Conservation (phyloP, 768 basidiomycete genomes). For the Suillus discolor region DNA sequence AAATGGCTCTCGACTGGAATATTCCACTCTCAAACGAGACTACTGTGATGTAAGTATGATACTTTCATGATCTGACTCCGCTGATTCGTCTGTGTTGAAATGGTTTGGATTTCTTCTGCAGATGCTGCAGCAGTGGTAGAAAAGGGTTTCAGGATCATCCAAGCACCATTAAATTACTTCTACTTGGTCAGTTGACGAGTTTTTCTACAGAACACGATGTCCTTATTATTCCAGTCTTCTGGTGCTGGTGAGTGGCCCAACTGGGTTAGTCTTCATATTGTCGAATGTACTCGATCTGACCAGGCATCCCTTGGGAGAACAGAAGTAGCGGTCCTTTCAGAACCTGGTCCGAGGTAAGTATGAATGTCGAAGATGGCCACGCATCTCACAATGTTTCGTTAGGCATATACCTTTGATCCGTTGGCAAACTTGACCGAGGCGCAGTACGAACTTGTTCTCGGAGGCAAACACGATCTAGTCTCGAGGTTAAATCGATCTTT, state of each 20-base stretch:
- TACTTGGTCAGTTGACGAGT: conserved; percentile 47
- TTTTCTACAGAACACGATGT: neutral
- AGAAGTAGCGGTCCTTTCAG: conserved; percentile 76
- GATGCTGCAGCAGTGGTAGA: conserved; percentile 61
- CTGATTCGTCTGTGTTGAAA: conserved; percentile 22
- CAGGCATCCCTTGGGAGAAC: conserved; percentile 6
- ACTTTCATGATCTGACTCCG: conserved; percentile 5
- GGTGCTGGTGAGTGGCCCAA: conserved; percentile 68
- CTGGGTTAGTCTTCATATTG: conserved; percentile 33
- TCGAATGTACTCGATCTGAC: neutral
- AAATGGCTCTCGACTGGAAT: conserved; percentile 64
- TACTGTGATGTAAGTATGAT: conserved; percentile 51
- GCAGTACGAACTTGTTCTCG: conserved; percentile 60
- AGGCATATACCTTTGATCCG: conserved; percentile 74
- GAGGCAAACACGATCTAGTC: conserved; percentile 46
- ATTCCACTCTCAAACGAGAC: conserved; percentile 51
- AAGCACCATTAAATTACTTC: conserved; percentile 75
- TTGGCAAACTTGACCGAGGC: conserved; percentile 51
- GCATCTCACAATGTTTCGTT: conserved; percentile 29
- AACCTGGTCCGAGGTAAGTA: conserved; percentile 69
- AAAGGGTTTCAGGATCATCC: conserved; percentile 63
- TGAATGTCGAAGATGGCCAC: neutral
- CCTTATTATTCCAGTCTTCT: conserved; percentile 47
- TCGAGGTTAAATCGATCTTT: conserved; percentile 1
- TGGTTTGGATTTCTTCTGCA: conserved; percentile 73